These are phyloP conservation scores for Coelastrella sp. DNA, from an alignment of 139 green algal species.

Conservation along the genomic window DNA sequence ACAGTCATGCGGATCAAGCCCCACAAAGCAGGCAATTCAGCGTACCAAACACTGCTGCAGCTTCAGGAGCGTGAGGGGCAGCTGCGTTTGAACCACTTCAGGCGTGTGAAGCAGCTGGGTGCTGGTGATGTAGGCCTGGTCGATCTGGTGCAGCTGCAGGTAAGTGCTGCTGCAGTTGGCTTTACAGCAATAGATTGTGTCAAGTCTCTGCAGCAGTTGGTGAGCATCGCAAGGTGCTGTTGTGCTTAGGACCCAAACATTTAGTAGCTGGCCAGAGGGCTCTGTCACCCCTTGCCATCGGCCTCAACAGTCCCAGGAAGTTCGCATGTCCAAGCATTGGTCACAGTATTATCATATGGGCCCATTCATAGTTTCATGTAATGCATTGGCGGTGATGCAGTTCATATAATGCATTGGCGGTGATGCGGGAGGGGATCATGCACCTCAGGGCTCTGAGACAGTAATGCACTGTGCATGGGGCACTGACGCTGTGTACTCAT, in stretches of 20 bases:
- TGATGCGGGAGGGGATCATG: too few species aligned
- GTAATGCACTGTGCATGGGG: background rate
- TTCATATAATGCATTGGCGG: background rate
- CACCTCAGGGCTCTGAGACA: background rate
- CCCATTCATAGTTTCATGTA: background rate
- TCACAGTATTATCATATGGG: too few species aligned
- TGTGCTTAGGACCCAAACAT: background rate
- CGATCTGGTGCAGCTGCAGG: constrained; percentile 91
- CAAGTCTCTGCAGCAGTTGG: background rate
- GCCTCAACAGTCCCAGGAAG: too few species aligned
- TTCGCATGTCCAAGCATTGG: too few species aligned
- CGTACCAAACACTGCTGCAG: constrained; percentile 66
- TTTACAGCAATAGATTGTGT: background rate
- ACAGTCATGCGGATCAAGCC: constrained; percentile 61
- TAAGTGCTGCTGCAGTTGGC: background rate
- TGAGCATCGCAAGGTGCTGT: background rate
- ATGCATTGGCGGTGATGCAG: background rate
- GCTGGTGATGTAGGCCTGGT: constrained; percentile 92
- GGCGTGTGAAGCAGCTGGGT: constrained; percentile 90
- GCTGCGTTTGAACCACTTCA: constrained; percentile 90
- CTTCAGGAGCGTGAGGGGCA: constrained; percentile 66
- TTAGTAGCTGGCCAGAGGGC: too few species aligned
- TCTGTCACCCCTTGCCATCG: too few species aligned
- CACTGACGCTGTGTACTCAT: background rate
- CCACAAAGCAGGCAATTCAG: constrained; percentile 63